These are phyloP conservation scores for Colletotrichum sp. DNA, from an alignment of 2,329 filamentous ascomycete species.

Conservation along the genomic window DNA sequence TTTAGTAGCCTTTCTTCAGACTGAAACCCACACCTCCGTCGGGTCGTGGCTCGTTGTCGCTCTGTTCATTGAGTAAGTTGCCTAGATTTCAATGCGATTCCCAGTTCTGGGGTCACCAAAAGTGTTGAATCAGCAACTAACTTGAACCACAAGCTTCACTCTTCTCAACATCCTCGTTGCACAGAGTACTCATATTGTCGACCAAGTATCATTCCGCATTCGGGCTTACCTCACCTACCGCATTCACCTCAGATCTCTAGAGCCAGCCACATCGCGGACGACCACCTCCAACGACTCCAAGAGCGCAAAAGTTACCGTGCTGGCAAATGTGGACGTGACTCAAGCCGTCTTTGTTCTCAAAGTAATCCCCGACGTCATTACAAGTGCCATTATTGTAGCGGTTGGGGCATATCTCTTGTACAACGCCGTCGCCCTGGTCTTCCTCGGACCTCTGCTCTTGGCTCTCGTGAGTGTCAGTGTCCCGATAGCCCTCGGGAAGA, in stretches of 20 bases:
- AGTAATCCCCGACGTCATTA: not conserved
- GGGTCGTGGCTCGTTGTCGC: not conserved
- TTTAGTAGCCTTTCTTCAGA: not conserved
- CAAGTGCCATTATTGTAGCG: not conserved
- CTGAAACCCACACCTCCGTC: not conserved
- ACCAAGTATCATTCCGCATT: not conserved
- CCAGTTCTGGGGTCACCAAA: not conserved
- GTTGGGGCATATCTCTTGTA: not conserved
- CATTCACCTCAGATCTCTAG: not conserved
- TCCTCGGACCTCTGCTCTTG: not conserved
- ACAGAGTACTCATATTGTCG: not conserved
- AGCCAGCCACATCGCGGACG: not conserved
- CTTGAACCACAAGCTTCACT: not conserved
- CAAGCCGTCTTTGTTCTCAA: not conserved
- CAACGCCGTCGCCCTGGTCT: not conserved
- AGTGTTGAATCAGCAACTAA: not conserved
- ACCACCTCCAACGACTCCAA: not conserved
- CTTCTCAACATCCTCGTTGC: not conserved
- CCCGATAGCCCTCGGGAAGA: not conserved
- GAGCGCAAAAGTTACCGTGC: not conserved
- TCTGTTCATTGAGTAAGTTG: not conserved
- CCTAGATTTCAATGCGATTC: not conserved
- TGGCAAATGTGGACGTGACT: not conserved
- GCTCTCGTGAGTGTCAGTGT: not conserved
- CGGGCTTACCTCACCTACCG: not conserved